Evolutionary conservation across 1,284 basidiomycete species (phyloP), one percentile per base, ranked within the genome.

Genomic region (Leccinum angustisporum): DNA sequence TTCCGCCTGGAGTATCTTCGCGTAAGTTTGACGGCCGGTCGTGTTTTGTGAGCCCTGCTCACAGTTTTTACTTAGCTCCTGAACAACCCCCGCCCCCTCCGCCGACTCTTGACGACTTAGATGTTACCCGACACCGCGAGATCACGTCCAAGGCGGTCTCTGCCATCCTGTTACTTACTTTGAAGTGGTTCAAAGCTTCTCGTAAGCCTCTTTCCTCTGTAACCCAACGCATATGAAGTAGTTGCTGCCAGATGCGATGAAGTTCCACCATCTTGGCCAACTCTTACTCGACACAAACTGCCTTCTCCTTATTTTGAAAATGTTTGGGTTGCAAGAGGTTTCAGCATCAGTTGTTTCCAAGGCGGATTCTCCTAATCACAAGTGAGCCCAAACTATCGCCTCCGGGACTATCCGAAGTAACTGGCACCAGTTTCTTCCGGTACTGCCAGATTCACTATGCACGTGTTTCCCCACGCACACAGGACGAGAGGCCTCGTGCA

Each of bases 151-250:
- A 99, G 77, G 95, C 95, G 0, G 93, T 98, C 7, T 98, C 96
- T 18, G 95, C 96, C 1, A 97, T 99, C 65, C 76, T 99, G 16
- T 79, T 99, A 1, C 78, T 98, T 46, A 86, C 91, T 3, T 77
- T 99, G 66, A 98, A 98, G 74, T 99, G 97, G 97, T 98, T 98
- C 84, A 99, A 98, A 77, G 92, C 92, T 36, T 97, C 95, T 57
- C 95, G 95, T 96, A 67, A 75, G 91, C 83, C 30, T 31, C 52
- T 50, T 54, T 16, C n/a, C 13, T 40, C 38, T 51, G 51, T 58
- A 43, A 25, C n/a, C 30, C 60, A 56, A 31, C 50, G 13, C 16
- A 43, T 50, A 34, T 59, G 51, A 64, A 59, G 10, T 57, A 63
- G 27, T 50, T 48, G 33, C 63, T 56, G 6, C 25, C 68, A 96